phyloP scores from a whole-genome alignment of 306 rosid genomes.

The Prunus mume region DNA sequence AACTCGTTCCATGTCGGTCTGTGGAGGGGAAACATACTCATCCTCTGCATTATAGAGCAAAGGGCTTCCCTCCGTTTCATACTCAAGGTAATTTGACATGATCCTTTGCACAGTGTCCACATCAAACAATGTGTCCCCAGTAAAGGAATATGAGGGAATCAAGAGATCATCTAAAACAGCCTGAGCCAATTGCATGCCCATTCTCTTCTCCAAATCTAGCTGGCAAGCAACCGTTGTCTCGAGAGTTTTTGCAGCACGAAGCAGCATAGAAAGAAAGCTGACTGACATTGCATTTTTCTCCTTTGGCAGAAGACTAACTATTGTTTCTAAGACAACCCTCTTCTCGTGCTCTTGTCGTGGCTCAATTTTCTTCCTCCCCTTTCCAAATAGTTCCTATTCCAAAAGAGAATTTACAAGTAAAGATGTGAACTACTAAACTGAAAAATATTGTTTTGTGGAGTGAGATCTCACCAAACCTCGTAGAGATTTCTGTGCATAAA shows the following conservation, averaged over 20 bases:
- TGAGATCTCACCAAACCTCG: slow-evolving; percentile 95
- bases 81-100: slow-evolving; percentile 61
- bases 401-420: slow-evolving; percentile 10
- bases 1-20: slow-evolving; percentile 53
- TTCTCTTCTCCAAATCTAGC: slow-evolving; percentile 88
- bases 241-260: slow-evolving; percentile 67
- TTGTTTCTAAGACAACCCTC: slow-evolving; percentile 83
- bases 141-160: slow-evolving; percentile 75
- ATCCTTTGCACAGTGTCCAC: slow-evolving; percentile 82
- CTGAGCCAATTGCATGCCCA: slow-evolving; percentile 70
- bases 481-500: slow-evolving; percentile 94
- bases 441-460: slow-evolving; percentile 23
- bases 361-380: slow-evolving; percentile 82
- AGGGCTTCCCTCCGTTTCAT: slow-evolving; percentile 35
- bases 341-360: slow-evolving; percentile 75
- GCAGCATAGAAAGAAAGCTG: slow-evolving; percentile 91
- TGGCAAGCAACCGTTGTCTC: slow-evolving; percentile 96
- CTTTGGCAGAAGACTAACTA: slow-evolving; percentile 85
- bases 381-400: slow-evolving; percentile 66
- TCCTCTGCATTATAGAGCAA: slow-evolving; percentile 37
- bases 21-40: slow-evolving; percentile 53
- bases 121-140: slow-evolving; percentile 82
- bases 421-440: not conserved
- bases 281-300: slow-evolving; percentile 76
- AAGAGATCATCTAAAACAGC: slow-evolving; percentile 88